Base-by-base conservation (phyloP, 257 asterid species). In the Lantana camara region DNA sequence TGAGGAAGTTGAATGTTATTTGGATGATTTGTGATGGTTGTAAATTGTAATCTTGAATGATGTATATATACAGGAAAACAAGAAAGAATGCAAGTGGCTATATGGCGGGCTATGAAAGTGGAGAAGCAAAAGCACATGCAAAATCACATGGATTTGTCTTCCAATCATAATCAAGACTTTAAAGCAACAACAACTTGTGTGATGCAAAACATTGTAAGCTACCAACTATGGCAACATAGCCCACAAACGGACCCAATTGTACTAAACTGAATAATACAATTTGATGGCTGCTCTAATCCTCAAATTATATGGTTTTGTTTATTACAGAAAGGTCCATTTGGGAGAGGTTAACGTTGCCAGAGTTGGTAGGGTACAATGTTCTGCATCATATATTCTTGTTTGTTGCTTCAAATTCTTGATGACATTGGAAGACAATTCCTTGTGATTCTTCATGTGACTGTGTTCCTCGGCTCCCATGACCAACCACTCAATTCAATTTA, bases 361-460 rank as follows among this genome's bases (percentile, higher is more conserved):
- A 52, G 51, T 20, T 55, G 52, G 58, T 60, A 19, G 63, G 64
- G 64, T 38, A 35, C 60, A 23, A 23, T 50, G 19, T 37, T 24
- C 17, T 7, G 0, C 22, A 57, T n/a, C 57, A 19, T 11, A 19
- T 64, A 66, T 27, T 27, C 34, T 27, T 51, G 19, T 2, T 29
- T 48, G 15, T 54, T 61, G 64, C 52, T 20, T 24, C n/a, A 34
- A 41, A 50, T 24, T 34, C 24, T 35, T 4, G 19, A 40, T 29
- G 22, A 23, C n/a, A 35, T 38, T 48, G 24, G 27, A 50, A 58
- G 64, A 72, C 69, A 66, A 34, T 40, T 66, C 64, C 73, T 66
- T 67, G 78, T 60, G 78, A 38, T 60, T 60, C 29, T 15, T 62
- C 53, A 24, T 40, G 64, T 66, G 71, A 23, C 27, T 20, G 37